These are phyloP conservation scores for Vitis hybrid DNA, from an alignment of 177 flowering plant species.

Conservation along the genomic window DNA sequence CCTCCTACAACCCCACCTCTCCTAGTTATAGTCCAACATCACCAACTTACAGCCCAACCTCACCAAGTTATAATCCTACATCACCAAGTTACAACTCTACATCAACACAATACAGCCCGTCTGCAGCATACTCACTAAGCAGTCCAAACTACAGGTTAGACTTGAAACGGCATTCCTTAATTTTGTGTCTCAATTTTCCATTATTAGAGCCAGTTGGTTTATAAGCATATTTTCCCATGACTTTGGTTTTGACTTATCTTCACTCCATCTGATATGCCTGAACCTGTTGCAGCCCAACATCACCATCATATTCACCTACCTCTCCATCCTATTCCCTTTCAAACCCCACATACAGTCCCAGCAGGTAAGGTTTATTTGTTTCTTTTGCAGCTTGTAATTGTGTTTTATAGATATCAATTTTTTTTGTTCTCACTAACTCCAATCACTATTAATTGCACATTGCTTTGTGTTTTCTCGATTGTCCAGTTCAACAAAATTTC, in stretches of 20 bases:
- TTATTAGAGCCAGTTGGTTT: too few relatives aligned
- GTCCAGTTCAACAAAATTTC: too few relatives aligned
- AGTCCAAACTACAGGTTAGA: conserved; percentile 91
- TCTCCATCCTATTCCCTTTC: conserved; percentile 90
- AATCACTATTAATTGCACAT: too few relatives aligned
- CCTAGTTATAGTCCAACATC: conserved; percentile 91
- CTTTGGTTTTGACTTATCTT: too few relatives aligned
- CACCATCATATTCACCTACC: conserved; percentile 96
- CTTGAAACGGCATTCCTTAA: neutral
- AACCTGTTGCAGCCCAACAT: conserved; percentile 72
- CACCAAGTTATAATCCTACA: conserved; percentile 88
- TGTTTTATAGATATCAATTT: neutral
- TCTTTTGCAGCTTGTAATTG: neutral
- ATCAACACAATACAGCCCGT: conserved; percentile 81
- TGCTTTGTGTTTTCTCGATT: too few relatives aligned
- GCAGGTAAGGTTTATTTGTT: conserved; percentile 54
- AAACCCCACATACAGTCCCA: conserved; percentile 89
- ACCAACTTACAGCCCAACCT: conserved; percentile 87
- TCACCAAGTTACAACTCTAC: conserved; percentile 87
- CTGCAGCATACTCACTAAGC: conserved; percentile 86
- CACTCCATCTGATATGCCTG: too few relatives aligned
- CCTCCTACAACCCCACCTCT: conserved; percentile 85
- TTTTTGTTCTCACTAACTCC: too few relatives aligned
- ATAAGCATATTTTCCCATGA: too few relatives aligned
- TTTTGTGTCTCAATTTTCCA: neutral